Base-by-base conservation (phyloP, 352 stramenopile genomes). In the Aphanomyces cochlioides region DNA sequence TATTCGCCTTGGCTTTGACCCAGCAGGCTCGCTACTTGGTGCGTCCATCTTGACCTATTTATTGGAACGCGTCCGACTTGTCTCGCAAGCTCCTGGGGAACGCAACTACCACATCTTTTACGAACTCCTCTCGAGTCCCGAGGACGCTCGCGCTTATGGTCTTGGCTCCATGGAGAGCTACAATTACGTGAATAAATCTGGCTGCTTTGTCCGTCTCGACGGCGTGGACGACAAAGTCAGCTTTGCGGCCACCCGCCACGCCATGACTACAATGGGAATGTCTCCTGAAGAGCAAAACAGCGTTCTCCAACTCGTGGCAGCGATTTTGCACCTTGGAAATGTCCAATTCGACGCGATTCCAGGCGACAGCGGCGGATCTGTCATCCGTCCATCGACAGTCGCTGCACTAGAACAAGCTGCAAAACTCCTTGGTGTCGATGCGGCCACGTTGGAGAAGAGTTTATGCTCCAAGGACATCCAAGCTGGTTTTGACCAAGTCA, bases 41-140 rank as follows among this genome's bases (percentile, higher is more conserved):
- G 90, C 90, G 40, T 90, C 79, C 60, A 96, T 97, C 67, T 85
- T 95, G 73, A 97, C 88, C 1, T 98, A 98, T 74, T 78, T 98
- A 40, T 80, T 98, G 41, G 95, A 98, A 74, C 98, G 98, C 77
- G 89, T 96, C 19, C 86, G 90, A 0, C 75, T 97, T 21, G 87
- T 95, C 34, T 93, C 83, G 36, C 89, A 96, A 77, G 89, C 82
- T 37, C 81, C 82, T 15, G 84, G 85, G 34, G 88, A 96, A 72
- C 77, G 88, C 38, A 93, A 92, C 73, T 96, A 93, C 71, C 88
- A 96, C 74, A 88, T 93, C 50, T 92, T 96, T 56, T 96, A 96
- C 64, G 80, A 94, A 73, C 89, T 96, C 77, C 73, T 81, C 39
- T 78, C 82, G 41, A 79, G 79, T 45, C 72, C 77, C 12, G 69